phyloP scores from a whole-genome alignment of 2,329 filamentous ascomycete genomes.

The Exophiala bonariae region DNA sequence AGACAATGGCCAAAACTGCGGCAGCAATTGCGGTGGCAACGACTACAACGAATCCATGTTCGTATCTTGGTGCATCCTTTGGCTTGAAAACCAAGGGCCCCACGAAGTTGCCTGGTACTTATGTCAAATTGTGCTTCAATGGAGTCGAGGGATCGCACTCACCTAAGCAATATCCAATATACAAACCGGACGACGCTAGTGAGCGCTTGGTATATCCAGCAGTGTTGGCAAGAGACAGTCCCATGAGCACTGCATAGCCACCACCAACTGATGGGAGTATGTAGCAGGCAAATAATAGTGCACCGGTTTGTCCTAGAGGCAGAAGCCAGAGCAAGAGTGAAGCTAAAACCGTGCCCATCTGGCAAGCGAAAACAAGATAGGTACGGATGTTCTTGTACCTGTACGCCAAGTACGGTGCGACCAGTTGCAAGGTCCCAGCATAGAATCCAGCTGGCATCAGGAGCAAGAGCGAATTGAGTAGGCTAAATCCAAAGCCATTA shows the following conservation, averaged over 20 bases:
- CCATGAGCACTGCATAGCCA: constrained; percentile 54
- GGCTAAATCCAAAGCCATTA: constrained; percentile 66
- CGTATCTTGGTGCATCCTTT: constrained; percentile 33
- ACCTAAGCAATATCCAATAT: constrained; percentile 31
- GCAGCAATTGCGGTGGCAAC: constrained; percentile 10
- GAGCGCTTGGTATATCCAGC: constrained; percentile 30
- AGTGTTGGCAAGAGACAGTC: constrained; percentile 42
- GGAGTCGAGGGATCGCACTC: constrained; percentile 38
- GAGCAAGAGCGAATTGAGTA: constrained; percentile 66
- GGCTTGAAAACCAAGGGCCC: constrained; percentile 36
- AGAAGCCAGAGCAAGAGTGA: constrained; percentile 48
- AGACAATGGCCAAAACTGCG: constrained; percentile 31
- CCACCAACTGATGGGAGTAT: constrained; percentile 49
- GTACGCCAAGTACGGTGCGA: constrained; percentile 44
- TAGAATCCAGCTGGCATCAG: constrained; percentile 44
- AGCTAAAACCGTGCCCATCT: constrained; percentile 45
- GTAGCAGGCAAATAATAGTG: constrained; percentile 49
- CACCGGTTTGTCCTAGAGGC: constrained; percentile 43
- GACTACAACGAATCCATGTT: constrained; percentile 35
- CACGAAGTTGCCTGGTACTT: constrained; percentile 32
- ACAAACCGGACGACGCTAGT: constrained; percentile 23
- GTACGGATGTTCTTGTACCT: constrained; percentile 36
- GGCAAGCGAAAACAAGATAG: constrained; percentile 42
- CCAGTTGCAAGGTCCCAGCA: constrained; percentile 39
- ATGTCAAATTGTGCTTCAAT: neutral